phyloP scores from a whole-genome alignment of 176 grass and related monocot genomes.

The Hordeum marinum region DNA sequence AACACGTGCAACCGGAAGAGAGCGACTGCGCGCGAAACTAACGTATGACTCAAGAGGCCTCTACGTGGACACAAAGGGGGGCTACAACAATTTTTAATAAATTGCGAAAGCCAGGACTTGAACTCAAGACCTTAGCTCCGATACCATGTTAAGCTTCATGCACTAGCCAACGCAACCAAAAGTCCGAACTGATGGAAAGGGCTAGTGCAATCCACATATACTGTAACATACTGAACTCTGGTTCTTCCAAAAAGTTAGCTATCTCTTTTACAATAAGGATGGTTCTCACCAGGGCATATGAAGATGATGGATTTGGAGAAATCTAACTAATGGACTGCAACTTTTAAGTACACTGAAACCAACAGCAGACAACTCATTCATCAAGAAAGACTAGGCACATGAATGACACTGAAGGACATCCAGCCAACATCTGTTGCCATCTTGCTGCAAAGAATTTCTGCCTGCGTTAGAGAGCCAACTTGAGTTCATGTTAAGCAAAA shows the following conservation, averaged over 20 bases:
- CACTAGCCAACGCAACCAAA: no score
- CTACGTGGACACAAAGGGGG: no score
- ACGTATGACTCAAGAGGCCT: no score
- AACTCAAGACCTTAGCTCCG: no score
- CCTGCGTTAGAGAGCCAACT: conserved; percentile 40
- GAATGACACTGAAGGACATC: conserved; percentile 22
- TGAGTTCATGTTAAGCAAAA: conserved; percentile 48
- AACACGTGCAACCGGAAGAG: no score
- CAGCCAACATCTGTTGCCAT: conserved; percentile 22
- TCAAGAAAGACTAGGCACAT: conserved; percentile 45
- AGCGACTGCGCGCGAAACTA: no score
- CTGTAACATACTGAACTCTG: conserved; percentile 7
- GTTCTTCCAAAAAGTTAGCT: conserved; percentile 38
- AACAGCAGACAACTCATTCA: conserved; percentile 50
- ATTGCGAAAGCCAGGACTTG: no score
- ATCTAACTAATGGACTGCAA: conserved; percentile 41
- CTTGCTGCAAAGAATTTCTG: conserved; percentile 26
- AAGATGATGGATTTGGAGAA: not conserved
- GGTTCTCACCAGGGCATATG: conserved; percentile 13
- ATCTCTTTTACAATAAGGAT: conserved; percentile 32
- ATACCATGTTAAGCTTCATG: no score
- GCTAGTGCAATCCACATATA: no score
- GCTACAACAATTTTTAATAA: no score
- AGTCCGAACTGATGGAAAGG: no score
- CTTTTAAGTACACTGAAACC: conserved; percentile 46